Conservation (phyloP, 225 moss, liverwort and hornwort genomes). For the Pseudoscleropodium purum region DNA sequence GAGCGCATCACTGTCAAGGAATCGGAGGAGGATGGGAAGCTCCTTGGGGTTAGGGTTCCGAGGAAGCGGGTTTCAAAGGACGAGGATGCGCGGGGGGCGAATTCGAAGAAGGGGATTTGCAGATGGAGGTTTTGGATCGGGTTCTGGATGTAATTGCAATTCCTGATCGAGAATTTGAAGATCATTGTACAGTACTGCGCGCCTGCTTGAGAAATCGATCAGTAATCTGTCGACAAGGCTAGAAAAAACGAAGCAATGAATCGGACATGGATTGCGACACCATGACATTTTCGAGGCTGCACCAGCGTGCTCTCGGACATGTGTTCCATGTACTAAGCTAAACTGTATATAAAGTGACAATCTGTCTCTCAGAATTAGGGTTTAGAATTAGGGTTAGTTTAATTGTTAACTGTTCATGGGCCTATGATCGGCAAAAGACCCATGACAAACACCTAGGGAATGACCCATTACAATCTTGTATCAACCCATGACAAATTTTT, state of each 20-base stretch:
- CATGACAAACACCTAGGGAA: background rate
- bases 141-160: background rate
- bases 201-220: background rate
- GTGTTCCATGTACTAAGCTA: background rate
- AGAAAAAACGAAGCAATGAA: no score
- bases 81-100: no score
- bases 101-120: background rate
- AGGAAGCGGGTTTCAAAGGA: background rate
- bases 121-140: background rate
- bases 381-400: background rate
- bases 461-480: background rate
- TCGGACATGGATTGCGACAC: background rate
- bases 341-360: background rate
- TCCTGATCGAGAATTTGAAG: background rate
- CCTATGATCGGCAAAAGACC: background rate
- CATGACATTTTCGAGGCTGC: background rate
- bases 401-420: no score
- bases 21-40: background rate
- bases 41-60: background rate
- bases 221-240: background rate
- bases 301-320: background rate
- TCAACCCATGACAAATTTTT: background rate
- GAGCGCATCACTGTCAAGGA: conserved; percentile 1
- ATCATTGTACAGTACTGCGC: no score
- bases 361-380: background rate